A percentile compares a stretch with the other conserved stretches of the same genome.
These are phyloP conservation scores for Blakeslea trispora DNA, from an alignment of 371 early-diverging fungal genomes.

Conservation along the genomic window DNA sequence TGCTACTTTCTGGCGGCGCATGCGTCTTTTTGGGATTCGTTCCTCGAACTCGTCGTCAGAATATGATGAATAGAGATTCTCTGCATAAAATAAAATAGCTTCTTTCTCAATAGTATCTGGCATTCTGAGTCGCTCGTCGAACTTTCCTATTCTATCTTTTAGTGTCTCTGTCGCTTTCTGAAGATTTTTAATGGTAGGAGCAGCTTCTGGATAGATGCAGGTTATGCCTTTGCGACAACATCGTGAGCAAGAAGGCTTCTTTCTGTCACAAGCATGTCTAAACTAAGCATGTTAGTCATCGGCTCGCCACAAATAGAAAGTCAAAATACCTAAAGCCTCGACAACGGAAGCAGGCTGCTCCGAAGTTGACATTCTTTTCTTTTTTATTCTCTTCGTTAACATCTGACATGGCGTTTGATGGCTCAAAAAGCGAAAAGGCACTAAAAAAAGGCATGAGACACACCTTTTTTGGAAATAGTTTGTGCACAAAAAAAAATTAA, in stretches of 20 bases:
- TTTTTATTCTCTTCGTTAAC: background rate
- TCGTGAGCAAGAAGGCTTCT: slow-evolving; percentile 37
- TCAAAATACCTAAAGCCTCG: slow-evolving; percentile 33
- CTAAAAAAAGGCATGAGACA: too few species aligned
- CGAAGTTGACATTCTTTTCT: slow-evolving; percentile 22
- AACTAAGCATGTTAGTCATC: background rate
- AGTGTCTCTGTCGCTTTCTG: slow-evolving; percentile 35
- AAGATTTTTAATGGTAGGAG: slow-evolving; percentile 36
- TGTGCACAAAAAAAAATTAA: too few species aligned
- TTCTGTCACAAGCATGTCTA: slow-evolving; percentile 38
- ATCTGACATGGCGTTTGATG: background rate
- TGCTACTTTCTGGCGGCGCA: slow-evolving; percentile 15
- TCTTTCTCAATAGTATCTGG: slow-evolving; percentile 13
- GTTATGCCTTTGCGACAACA: slow-evolving; percentile 35
- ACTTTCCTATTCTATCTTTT: slow-evolving; percentile 32
- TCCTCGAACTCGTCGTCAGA: slow-evolving; percentile 14
- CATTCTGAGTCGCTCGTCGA: slow-evolving; percentile 27
- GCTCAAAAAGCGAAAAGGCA: too few species aligned
- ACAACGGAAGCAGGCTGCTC: slow-evolving; percentile 41
- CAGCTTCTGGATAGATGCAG: slow-evolving; percentile 43
- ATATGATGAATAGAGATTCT: slow-evolving; percentile 8
- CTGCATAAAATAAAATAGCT: background rate
- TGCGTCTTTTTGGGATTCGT: slow-evolving; percentile 1
- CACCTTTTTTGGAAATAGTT: too few species aligned
- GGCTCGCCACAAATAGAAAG: background rate